Percentiles rank a stretch among this genome's conserved stretches.
Evolutionary conservation across 1,284 basidiomycete species (phyloP).

Genomic region (Lentinus polychrous): DNA sequence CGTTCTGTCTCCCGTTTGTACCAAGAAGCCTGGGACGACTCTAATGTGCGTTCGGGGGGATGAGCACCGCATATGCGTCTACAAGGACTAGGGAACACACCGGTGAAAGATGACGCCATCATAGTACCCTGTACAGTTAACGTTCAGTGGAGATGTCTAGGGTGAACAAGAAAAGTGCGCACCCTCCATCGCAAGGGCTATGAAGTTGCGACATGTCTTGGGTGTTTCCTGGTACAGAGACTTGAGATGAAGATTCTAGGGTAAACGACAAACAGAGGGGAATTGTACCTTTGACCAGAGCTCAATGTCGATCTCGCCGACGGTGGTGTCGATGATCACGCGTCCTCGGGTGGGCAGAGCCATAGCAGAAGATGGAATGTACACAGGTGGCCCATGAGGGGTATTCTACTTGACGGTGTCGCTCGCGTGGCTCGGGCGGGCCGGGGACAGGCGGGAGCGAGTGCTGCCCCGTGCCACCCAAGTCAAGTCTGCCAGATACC

Average conservation of each 20-base stretch:
- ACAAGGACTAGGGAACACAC: constrained; percentile 28
- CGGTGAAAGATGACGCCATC: constrained; percentile 93
- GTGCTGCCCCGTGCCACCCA: background rate
- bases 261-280: too few relatives aligned
- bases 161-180: constrained; percentile 27
- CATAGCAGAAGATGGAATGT: constrained; percentile 33
- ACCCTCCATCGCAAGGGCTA: constrained; percentile 89
- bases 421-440: background rate
- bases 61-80: constrained; percentile 1
- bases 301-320: constrained; percentile 90
- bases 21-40: constrained; percentile 81
- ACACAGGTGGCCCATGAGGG: background rate
- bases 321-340: constrained; percentile 86
- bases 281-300: constrained; percentile 88
- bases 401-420: background rate
- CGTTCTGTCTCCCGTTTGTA: constrained; percentile 94
- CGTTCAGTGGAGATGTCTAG: background rate
- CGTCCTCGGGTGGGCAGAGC: constrained; percentile 79
- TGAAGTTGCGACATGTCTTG: constrained; percentile 89
- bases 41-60: constrained; percentile 29
- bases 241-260: constrained; percentile 5
- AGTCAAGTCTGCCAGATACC: background rate
- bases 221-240: constrained; percentile 68
- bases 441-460: too few relatives aligned
- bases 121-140: constrained; percentile 78